phyloP scores from a whole-genome alignment of 768 basidiomycete genomes.

The Rhodotorula toruloides region DNA sequence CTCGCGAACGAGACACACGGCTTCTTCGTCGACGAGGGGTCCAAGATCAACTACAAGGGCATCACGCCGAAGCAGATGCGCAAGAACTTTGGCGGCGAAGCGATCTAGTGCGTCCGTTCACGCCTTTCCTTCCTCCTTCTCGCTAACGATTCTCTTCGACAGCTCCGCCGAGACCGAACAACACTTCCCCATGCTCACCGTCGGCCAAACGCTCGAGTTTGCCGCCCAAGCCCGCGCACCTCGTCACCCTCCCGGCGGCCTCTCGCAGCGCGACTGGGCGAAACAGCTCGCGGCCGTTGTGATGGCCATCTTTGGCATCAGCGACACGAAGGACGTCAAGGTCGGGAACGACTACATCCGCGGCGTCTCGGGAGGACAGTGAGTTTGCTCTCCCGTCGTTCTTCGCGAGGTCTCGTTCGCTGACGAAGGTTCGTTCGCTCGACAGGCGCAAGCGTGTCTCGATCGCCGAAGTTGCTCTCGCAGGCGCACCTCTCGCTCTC shows the following conservation, averaged over 20 bases:
- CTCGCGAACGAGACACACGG: conserved; percentile 50
- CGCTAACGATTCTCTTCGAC: conserved; percentile 51
- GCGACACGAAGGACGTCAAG: conserved; percentile 63
- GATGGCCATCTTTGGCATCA: conserved; percentile 68
- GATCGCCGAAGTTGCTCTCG: conserved; percentile 47
- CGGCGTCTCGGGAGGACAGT: conserved; percentile 52
- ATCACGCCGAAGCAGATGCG: conserved; percentile 50
- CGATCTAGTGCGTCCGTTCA: conserved; percentile 73
- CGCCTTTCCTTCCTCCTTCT: conserved; percentile 71
- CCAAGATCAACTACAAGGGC: conserved; percentile 51
- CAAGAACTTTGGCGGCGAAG: conserved; percentile 60
- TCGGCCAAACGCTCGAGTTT: conserved; percentile 54
- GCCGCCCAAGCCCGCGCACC: conserved; percentile 51
- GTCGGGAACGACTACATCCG: conserved; percentile 56
- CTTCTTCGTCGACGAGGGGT: conserved; percentile 49
- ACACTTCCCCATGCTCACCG: conserved; percentile 41
- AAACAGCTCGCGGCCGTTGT: conserved; percentile 47
- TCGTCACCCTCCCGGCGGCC: conserved; percentile 49
- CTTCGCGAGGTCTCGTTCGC: background rate
- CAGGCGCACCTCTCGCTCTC: conserved; percentile 37
- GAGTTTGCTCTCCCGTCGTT: too few relatives aligned
- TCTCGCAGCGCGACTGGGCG: conserved; percentile 46
- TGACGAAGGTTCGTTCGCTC: background rate
- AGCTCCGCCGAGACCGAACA: conserved; percentile 28
- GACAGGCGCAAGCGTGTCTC: conserved; percentile 49